Percentiles rank a stretch among this genome's conserved stretches.
Evolutionary conservation across 78 protist genomes (phyloP).

Genomic region (Carpediemonas membranifera): DNA sequence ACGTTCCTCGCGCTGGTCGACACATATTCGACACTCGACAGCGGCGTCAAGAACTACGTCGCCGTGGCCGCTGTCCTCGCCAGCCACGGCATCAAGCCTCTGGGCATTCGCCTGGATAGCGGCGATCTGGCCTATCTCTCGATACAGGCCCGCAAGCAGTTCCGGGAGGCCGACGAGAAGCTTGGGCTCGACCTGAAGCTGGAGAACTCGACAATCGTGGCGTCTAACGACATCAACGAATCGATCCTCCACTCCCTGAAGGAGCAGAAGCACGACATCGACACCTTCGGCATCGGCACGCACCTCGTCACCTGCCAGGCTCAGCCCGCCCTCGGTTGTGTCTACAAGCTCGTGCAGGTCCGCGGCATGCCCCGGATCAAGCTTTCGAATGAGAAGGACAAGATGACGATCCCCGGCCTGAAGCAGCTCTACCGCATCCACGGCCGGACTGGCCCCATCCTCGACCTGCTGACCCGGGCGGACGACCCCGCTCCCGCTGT

Average conservation of each 20-base stretch:
- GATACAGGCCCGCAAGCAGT: neutral
- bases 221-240: conserved; percentile 72
- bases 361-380: conserved; percentile 65
- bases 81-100: conserved; percentile 49
- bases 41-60: conserved; percentile 71
- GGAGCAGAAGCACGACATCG: conserved; percentile 51
- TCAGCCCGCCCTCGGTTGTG: conserved; percentile 85
- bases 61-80: conserved; percentile 61
- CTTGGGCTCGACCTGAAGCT: neutral
- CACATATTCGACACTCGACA: conserved; percentile 66
- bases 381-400: conserved; percentile 44
- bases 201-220: conserved; percentile 42
- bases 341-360: conserved; percentile 72
- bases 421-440: neutral
- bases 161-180: neutral
- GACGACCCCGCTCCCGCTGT: conserved; percentile 31
- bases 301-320: conserved; percentile 55
- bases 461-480: neutral
- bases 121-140: conserved; percentile 74
- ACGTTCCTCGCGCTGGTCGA: conserved; percentile 75
- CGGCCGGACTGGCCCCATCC: neutral
- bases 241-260: conserved; percentile 40
- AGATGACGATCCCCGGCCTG: conserved; percentile 63
- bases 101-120: conserved; percentile 74
- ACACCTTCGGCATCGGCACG: conserved; percentile 80